A percentile compares a stretch with the other conserved stretches of the same genome.
phyloP scores from a whole-genome alignment of 139 green algal genomes.

The Chlorella vulgaris region DNA sequence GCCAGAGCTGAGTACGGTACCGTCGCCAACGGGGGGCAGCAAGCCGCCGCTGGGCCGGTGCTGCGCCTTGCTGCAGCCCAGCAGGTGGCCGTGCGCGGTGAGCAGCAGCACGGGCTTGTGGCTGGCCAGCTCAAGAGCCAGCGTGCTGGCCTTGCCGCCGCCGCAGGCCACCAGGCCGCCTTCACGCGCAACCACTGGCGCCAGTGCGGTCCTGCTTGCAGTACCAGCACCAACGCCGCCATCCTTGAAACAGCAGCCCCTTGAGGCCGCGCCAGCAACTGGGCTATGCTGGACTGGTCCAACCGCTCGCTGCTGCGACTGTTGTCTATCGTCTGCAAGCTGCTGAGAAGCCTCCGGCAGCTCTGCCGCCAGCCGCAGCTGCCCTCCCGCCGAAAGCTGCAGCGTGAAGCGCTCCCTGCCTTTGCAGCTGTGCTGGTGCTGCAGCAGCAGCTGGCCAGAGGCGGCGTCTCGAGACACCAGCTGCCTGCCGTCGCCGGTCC shows the following conservation, averaged over 20 bases:
- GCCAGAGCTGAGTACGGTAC: no score
- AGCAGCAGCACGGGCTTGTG: conserved; percentile 23
- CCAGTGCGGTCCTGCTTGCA: background rate
- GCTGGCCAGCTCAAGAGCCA: conserved; percentile 32
- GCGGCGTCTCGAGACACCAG: conserved; percentile 3
- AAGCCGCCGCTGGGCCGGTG: background rate
- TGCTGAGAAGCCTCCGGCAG: background rate
- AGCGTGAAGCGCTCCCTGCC: conserved; percentile 28
- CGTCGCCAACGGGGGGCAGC: background rate
- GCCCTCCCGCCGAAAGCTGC: background rate
- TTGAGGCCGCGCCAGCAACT: background rate
- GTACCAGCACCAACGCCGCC: background rate
- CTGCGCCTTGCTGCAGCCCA: conserved; percentile 1
- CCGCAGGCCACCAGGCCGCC: background rate
- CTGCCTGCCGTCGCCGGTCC: background rate
- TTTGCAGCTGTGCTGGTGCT: background rate
- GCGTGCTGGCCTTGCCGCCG: conserved; percentile 3
- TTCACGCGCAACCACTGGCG: background rate
- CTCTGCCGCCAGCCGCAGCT: background rate
- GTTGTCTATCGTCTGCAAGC: background rate
- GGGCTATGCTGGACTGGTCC: background rate
- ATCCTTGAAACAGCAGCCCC: no score
- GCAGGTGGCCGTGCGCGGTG: conserved; percentile 28
- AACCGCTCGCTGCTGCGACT: background rate
- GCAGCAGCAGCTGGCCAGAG: conserved; percentile 26